Evolutionary conservation across 371 early-diverging fungal genomes (phyloP), one percentile per base, ranked within the genome.

Genomic region (Mortierella sp.): DNA sequence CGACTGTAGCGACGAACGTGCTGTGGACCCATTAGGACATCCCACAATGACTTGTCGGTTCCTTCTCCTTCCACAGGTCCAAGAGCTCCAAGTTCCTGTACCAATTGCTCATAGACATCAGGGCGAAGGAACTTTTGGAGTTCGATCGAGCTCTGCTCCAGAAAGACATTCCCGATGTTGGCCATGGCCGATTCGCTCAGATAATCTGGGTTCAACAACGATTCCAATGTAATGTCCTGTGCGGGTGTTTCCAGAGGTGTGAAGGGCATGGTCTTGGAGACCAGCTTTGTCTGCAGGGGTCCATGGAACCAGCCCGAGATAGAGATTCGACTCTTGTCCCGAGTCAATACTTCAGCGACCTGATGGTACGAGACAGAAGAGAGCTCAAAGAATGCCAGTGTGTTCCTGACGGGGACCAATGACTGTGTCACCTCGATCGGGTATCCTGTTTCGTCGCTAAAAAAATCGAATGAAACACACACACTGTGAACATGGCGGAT

Each of bases 261-360:
- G 34, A 89, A 78, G 0, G 81, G 80, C 79, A 76, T 68, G 14
- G 82, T 70, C 57, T 86, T 86, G 74, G 86, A 86, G 42, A 86
- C 76, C 47, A 86, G 71, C 58, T 76, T 75, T 31, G 80, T 83
- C 63, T 82, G 76, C 42, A 90, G 79, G 11, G 91, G 90, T 0
- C 93, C 94, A 79, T 94, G 92, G 87, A 94, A 92, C 94, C 94
- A 94, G 6, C 94, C 94, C 0, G 95, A 90, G 26, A 94, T 91
- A 0, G 95, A 94, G 74, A 92, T 88, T 2, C 95, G 86, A 31
- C 81, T 88, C 72, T 88, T 83, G 50, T 79, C 71, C 57, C 82
- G 76, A 5, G 79, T 85, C 44, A 90, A 76, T 1, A 95, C 93
- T 78, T 94, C 93, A 24, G 91, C 89, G 0, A 95, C 95, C 45